A percentile compares a stretch with the other conserved stretches of the same genome.
phyloP scores from a whole-genome alignment of 768 basidiomycete species.

The Hygrophoropsis aurantiaca region DNA sequence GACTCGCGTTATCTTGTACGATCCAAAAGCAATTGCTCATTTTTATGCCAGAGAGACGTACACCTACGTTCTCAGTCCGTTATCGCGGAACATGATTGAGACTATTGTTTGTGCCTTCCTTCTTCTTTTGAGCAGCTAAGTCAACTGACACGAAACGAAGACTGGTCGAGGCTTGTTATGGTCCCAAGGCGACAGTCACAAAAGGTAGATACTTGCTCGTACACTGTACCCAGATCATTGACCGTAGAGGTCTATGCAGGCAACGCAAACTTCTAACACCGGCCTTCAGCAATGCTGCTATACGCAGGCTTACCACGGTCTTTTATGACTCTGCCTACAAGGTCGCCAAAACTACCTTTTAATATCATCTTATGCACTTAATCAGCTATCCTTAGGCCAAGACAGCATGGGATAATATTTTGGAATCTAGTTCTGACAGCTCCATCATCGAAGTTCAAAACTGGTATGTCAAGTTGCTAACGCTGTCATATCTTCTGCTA shows the following conservation, averaged over 20 bases:
- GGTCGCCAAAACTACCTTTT: slow-evolving; percentile 11
- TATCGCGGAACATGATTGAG: slow-evolving; percentile 18
- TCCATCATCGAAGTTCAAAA: slow-evolving; percentile 34
- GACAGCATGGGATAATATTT: slow-evolving; percentile 22
- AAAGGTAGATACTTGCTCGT: slow-evolving; percentile 20
- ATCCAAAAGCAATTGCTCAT: slow-evolving; percentile 24
- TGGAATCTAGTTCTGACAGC: slow-evolving; percentile 12
- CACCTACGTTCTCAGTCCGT: slow-evolving; percentile 22
- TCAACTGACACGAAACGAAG: background rate
- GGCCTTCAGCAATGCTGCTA: slow-evolving; percentile 36
- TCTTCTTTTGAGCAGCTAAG: background rate
- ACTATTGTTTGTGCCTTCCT: slow-evolving; percentile 16
- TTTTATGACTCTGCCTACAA: slow-evolving; percentile 37
- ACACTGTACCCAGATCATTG: background rate
- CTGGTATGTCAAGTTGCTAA: slow-evolving; percentile 12
- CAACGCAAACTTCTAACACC: slow-evolving; percentile 33
- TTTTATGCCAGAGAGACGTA: slow-evolving; percentile 18
- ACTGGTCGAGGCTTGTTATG: slow-evolving; percentile 34
- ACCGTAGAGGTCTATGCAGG: slow-evolving; percentile 13
- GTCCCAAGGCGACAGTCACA: slow-evolving; percentile 41
- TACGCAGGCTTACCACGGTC: slow-evolving; percentile 28
- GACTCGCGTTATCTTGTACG: slow-evolving; percentile 12
- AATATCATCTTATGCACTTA: background rate
- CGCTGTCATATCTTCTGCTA: background rate
- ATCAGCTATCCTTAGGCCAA: slow-evolving; percentile 15